Evolutionary conservation across 306 rosid species (phyloP), one percentile per base, ranked within the genome.

Genomic region (Quercus cerris): DNA sequence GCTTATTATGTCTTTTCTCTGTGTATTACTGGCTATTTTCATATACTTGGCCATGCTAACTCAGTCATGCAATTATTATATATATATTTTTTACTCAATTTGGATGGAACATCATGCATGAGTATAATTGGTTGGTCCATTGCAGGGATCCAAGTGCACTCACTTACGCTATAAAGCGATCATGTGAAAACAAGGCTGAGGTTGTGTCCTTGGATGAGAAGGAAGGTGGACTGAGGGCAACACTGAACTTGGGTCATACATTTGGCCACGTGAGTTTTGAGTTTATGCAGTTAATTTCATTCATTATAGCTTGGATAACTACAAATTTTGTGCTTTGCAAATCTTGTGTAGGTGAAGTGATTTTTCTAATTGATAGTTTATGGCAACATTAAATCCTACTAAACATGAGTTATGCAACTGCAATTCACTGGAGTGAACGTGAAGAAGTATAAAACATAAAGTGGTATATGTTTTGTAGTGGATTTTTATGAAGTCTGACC

Each of bases 161-260:
- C 67, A 91, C 93, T 77, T 93, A 90, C 85, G 99, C 99, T 77
- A 96, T 96, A 79, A 93, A 91, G 88, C 94, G 90, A 68, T 96
- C 99, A 2, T 96, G 98, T 79, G 97, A 96, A 84, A 96, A 90
- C 89, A 90, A 96, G 91, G 98, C 99, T 0, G 90, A 90, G 89
- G 94, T 96, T 82, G 99, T 95, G 63, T 91, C 98, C 61, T 81
- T 90, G 71, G 98, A 96, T 77, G 98, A 96, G 91, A 96, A 85
- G 84, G 99, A 96, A 87, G 84, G 98, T 85, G 99, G 99, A 85
- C 52, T 95, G 79, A 90, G 99, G 85, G 99, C 98, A 66, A 93
- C 93, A 71, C 79, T 93, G 86, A 96, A 96, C 86, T 87, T 96
- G 89, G 99, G 98, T 66, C 99, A 96, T 85, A 96, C 99, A 74